Conservation (phyloP, 805 yeast species). For the Monosporozyma unispora region DNA sequence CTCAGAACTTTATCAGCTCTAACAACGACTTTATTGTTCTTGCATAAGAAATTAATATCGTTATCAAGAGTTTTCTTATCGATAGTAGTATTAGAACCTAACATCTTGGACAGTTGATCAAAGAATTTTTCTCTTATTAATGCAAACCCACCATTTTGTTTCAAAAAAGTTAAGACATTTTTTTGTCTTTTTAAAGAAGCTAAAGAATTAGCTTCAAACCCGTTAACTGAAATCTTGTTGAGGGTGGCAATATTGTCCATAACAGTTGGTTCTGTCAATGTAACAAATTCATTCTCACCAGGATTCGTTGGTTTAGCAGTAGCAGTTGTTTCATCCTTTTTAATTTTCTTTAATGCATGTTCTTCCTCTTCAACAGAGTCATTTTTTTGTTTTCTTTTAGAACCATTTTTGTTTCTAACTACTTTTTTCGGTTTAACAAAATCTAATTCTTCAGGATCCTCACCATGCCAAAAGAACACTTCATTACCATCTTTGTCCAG, state of each 20-base stretch:
- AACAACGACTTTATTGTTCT: slow-evolving; percentile 16
- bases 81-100: slow-evolving; percentile 34
- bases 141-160: slow-evolving; percentile 38
- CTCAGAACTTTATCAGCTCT: slow-evolving; percentile 14
- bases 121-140: slow-evolving; percentile 36
- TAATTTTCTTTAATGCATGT: not conserved
- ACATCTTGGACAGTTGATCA: slow-evolving; percentile 32
- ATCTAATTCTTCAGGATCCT: slow-evolving; percentile 14
- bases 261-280: not conserved
- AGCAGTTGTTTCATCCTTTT: not conserved
- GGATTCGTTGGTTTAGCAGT: not conserved
- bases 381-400: slow-evolving; percentile 1
- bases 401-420: slow-evolving; percentile 3
- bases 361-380: not conserved
- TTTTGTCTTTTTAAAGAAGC: slow-evolving; percentile 38
- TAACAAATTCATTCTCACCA: not conserved
- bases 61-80: slow-evolving; percentile 48
- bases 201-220: slow-evolving; percentile 35
- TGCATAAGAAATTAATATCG: slow-evolving; percentile 31
- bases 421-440: slow-evolving; percentile 5
- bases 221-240: slow-evolving; percentile 19
- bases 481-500: slow-evolving; percentile 12
- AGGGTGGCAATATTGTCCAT: not conserved
- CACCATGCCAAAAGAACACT: slow-evolving; percentile 29
- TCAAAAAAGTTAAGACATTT: slow-evolving; percentile 35